Evolutionary conservation across 2,329 filamentous ascomycete genomes (phyloP), one percentile per base, ranked within the genome.

Genomic region (Zasmidium citrigriseum): DNA sequence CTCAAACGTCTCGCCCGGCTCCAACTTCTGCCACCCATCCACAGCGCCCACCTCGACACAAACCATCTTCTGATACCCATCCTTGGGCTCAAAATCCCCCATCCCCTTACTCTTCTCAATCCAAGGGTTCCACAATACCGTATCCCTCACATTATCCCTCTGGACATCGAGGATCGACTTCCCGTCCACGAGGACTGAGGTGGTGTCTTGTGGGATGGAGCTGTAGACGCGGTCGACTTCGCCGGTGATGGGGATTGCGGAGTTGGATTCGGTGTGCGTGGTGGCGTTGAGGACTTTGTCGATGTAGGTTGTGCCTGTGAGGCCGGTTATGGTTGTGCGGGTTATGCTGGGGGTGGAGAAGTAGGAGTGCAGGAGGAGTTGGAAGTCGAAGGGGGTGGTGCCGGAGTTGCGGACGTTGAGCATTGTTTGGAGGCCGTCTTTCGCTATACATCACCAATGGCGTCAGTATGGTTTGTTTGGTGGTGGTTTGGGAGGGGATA

Each of bases 81-180:
- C 89, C 71, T 96, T 89, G 51, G 95, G 95, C 58, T 83, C 84
- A 73, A 98, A 97, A 75, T 99, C 95, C 53, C 80, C 86, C 78
- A 96, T 96, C 4, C 83, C 83, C 67, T 86, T 85, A 1, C 90
- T 86, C 80, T 96, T 96, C 63, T 93, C 90, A 44, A 83, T 82
- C 92, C 93, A 97, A 1, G 95, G 95, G 77, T 99, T 99, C 95
- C 95, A 99, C 25, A 98, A 89, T 1, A 97, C 93, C 16, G 95
- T 87, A 66, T 98, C 91, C 62, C 85, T 84, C 65, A 99, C 82
- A 65, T 91, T 93, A 76, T 97, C 91, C 61, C 95, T 86, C 44
- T 89, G 85, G 55, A 98, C 82, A 59, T 87, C 86, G 78, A 89
- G 92, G 52, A 83, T 78, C 14, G 86, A 80, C 69, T 83, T 83